These are phyloP conservation scores for Diaporthe vaccinii DNA, from an alignment of 2,329 filamentous ascomycete genomes.

Conservation along the genomic window DNA sequence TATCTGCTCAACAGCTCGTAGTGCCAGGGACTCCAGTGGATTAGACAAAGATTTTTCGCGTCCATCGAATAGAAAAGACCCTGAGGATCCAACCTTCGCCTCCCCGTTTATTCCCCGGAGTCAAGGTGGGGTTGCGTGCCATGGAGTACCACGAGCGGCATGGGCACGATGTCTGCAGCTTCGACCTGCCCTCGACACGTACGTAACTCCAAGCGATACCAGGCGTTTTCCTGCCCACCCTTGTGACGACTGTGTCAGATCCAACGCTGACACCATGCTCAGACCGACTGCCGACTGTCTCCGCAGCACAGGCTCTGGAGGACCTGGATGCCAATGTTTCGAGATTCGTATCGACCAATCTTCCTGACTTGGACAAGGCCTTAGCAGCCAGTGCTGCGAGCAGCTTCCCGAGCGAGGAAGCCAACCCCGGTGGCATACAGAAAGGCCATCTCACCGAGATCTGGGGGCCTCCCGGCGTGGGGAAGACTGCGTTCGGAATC, in stretches of 20 bases:
- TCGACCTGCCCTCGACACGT: slow-evolving; percentile 68
- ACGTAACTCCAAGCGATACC: slow-evolving; percentile 47
- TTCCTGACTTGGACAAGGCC: slow-evolving; percentile 65
- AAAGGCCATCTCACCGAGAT: slow-evolving; percentile 87
- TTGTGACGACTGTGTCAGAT: not conserved
- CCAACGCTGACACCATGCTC: slow-evolving; percentile 31
- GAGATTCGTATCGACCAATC: slow-evolving; percentile 68
- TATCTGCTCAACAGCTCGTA: slow-evolving; percentile 5
- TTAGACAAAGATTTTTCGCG: not conserved
- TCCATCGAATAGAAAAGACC: not conserved
- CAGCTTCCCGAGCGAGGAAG: slow-evolving; percentile 36
- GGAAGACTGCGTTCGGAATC: slow-evolving; percentile 86
- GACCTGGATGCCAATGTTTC: slow-evolving; percentile 66
- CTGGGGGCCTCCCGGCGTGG: slow-evolving; percentile 87
- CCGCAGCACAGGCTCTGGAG: slow-evolving; percentile 79
- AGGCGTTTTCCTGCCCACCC: slow-evolving; percentile 14
- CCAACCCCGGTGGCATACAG: slow-evolving; percentile 69
- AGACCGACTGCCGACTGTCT: slow-evolving; percentile 84
- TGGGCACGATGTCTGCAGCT: slow-evolving; percentile 72
- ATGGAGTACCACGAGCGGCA: slow-evolving; percentile 74
- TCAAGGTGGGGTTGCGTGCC: slow-evolving; percentile 13
- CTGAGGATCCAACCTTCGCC: not conserved
- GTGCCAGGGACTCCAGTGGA: not conserved
- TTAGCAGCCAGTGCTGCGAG: slow-evolving; percentile 52
- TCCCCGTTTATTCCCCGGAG: not conserved